These are phyloP conservation scores for Naganishia kalamii DNA, from an alignment of 768 basidiomycete genomes.

Conservation along the genomic window DNA sequence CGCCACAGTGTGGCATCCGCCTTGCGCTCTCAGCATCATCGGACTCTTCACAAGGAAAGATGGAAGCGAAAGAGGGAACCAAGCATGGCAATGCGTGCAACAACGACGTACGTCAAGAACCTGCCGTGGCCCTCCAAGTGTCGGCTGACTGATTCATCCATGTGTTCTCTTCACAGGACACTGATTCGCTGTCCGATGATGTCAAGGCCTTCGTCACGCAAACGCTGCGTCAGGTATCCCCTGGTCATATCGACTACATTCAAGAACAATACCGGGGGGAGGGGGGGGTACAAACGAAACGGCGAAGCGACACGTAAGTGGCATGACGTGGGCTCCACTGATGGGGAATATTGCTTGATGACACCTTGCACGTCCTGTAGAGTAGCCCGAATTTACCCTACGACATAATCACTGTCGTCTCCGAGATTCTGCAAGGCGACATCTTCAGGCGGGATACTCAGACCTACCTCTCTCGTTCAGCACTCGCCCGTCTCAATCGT, in stretches of 20 bases:
- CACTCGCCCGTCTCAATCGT: not conserved
- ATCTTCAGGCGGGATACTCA: not conserved
- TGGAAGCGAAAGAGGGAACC: too few relatives aligned
- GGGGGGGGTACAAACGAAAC: not conserved
- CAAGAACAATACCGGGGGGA: not conserved
- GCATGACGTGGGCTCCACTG: not conserved
- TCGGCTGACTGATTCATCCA: too few relatives aligned
- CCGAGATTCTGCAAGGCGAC: not conserved
- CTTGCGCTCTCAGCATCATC: too few relatives aligned
- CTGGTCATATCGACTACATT: not conserved
- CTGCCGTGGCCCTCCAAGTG: too few relatives aligned
- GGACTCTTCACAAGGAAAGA: too few relatives aligned
- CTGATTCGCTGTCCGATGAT: not conserved
- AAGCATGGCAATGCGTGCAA: too few relatives aligned
- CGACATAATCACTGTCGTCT: not conserved
- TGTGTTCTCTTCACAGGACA: not conserved
- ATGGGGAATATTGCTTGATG: not conserved
- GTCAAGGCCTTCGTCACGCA: not conserved
- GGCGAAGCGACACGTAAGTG: not conserved
- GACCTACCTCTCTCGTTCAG: not conserved
- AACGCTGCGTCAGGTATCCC: not conserved
- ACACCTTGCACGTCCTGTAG: not conserved
- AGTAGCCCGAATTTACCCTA: not conserved
- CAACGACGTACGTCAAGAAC: too few relatives aligned
- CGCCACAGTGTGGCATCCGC: too few relatives aligned